Evolutionary conservation across 2,329 filamentous ascomycete species (phyloP).

Genomic region (Biscogniauxia mediterranea): DNA sequence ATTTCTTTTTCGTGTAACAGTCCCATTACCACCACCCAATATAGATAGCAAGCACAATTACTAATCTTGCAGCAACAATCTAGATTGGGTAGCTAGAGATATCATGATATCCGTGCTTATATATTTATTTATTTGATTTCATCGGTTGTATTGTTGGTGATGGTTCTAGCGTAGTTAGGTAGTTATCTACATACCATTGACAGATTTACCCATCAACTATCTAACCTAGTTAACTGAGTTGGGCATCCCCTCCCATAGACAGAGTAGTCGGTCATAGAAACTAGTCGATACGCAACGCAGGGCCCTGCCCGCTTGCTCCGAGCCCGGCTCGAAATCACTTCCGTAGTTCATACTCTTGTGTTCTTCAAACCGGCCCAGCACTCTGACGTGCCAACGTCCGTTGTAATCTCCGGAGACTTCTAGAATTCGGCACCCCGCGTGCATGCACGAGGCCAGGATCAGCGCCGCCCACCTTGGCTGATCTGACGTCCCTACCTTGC

Average conservation of each 20-base stretch:
- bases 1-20: not conserved
- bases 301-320: conserved; percentile 27
- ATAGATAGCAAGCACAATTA: too few species aligned
- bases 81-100: too few species aligned
- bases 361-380: conserved; percentile 73
- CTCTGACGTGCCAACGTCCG: conserved; percentile 56
- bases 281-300: conserved; percentile 65
- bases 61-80: too few species aligned
- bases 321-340: conserved; percentile 61
- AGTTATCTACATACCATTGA: too few species aligned
- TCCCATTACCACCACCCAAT: too few species aligned
- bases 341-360: conserved; percentile 96
- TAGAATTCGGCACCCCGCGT: conserved; percentile 74
- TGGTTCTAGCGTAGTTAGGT: too few species aligned
- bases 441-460: conserved; percentile 90
- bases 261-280: conserved; percentile 72
- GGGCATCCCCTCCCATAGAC: conserved; percentile 54
- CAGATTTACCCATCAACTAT: too few species aligned
- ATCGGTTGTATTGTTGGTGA: too few species aligned
- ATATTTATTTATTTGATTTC: too few species aligned
- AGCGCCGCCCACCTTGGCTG: conserved; percentile 30
- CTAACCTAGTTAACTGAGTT: too few species aligned
- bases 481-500: conserved; percentile 15
- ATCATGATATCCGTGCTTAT: too few species aligned
- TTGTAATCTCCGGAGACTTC: conserved; percentile 38